Percentiles rank a stretch among this genome's conserved stretches.
phyloP scores from a whole-genome alignment of 805 yeast species.

The Kregervanrija fluxuum region DNA sequence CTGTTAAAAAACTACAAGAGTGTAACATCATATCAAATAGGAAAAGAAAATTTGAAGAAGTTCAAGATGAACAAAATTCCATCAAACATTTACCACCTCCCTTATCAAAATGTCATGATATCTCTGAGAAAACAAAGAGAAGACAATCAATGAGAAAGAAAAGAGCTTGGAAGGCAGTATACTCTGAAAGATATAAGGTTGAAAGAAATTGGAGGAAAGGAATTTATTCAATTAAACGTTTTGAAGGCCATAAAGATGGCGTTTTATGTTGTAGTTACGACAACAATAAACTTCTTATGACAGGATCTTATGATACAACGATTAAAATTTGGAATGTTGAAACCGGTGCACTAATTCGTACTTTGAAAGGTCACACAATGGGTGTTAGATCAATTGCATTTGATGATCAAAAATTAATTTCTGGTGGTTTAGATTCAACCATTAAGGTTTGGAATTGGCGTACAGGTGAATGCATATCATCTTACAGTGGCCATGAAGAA shows the following conservation, averaged over 20 bases:
- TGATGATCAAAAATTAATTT: constrained; percentile 82
- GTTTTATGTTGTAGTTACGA: constrained; percentile 83
- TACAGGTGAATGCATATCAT: constrained; percentile 89
- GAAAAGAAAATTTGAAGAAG: constrained; percentile 21
- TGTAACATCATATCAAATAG: constrained; percentile 9
- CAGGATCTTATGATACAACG: constrained; percentile 89
- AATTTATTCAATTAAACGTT: constrained; percentile 50
- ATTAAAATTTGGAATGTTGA: constrained; percentile 90
- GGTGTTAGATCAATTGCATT: constrained; percentile 83
- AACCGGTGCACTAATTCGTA: constrained; percentile 67
- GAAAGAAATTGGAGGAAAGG: constrained; percentile 96
- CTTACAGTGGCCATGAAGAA: constrained; percentile 88
- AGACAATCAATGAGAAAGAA: constrained; percentile 32
- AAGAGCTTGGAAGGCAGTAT: constrained; percentile 94
- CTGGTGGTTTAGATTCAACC: constrained; percentile 87
- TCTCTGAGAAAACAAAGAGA: constrained; percentile 5
- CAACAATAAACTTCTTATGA: constrained; percentile 65
- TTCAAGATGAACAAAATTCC: constrained; percentile 13
- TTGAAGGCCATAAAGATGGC: constrained; percentile 81
- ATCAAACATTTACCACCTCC: constrained; percentile 20
- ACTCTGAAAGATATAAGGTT: constrained; percentile 82
- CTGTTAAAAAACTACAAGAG: constrained; percentile 55
- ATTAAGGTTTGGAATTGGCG: constrained; percentile 94
- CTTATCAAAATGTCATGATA: constrained; percentile 12
- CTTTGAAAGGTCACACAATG: constrained; percentile 81